Conservation (phyloP, 2,329 filamentous ascomycete species). For the Claviceps paspali region DNA sequence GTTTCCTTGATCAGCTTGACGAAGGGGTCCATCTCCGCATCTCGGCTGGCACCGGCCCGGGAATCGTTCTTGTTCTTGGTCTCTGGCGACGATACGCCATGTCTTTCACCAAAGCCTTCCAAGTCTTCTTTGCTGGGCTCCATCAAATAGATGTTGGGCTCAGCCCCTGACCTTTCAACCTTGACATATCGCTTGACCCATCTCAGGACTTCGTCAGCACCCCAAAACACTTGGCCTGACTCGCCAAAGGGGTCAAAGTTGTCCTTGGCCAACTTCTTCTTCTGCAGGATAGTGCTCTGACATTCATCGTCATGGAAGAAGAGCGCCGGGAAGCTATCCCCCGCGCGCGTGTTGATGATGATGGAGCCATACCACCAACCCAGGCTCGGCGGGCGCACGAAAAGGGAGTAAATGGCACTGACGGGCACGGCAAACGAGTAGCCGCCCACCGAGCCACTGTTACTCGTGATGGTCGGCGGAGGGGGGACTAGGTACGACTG, state of each 20-base stretch:
- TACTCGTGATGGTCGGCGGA: slow-evolving; percentile 69
- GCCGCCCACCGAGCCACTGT: slow-evolving; percentile 54
- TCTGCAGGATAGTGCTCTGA: slow-evolving; percentile 85
- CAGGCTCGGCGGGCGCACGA: slow-evolving; percentile 79
- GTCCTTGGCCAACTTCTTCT: slow-evolving; percentile 70
- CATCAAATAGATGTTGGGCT: slow-evolving; percentile 81
- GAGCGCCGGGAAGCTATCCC: slow-evolving; percentile 85
- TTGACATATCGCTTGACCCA: slow-evolving; percentile 78
- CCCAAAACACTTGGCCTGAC: slow-evolving; percentile 85
- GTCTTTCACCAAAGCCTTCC: slow-evolving; percentile 57
- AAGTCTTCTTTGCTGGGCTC: slow-evolving; percentile 78
- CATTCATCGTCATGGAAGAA: slow-evolving; percentile 98
- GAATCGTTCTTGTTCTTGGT: slow-evolving; percentile 12
- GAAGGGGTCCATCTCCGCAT: slow-evolving; percentile 79
- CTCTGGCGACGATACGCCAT: slow-evolving; percentile 27
- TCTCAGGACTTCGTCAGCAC: slow-evolving; percentile 82
- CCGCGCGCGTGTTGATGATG: slow-evolving; percentile 78
- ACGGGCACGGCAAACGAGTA: slow-evolving; percentile 90
- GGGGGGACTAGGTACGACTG: slow-evolving; percentile 86
- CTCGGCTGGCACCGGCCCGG: slow-evolving; percentile 28
- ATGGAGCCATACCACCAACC: slow-evolving; percentile 98
- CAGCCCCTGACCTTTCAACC: slow-evolving; percentile 70
- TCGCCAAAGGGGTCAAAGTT: slow-evolving; percentile 84
- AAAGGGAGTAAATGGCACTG: slow-evolving; percentile 75
- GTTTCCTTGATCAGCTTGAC: slow-evolving; percentile 90